Base-by-base conservation (phyloP, 2,329 filamentous ascomycete genomes). In the Polytolypa hystricis region DNA sequence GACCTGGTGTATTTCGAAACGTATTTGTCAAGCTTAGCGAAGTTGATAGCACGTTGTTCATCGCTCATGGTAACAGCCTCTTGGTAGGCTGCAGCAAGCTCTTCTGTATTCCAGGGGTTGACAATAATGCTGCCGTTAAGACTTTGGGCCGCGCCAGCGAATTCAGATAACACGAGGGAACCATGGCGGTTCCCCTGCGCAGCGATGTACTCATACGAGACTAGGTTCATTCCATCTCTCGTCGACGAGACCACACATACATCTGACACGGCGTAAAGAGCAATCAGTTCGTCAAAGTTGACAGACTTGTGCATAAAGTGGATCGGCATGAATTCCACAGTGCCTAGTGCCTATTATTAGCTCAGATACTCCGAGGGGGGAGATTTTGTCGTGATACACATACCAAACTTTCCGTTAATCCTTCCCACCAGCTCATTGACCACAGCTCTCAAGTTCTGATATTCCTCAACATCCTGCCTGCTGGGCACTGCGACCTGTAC, bases 81-180 rank as follows among this genome's bases (percentile, higher is more conserved):
- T 60, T 95, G 83, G 48, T 96, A 87, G 4, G 87, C 84, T 51
- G 86, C 84, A 27, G 89, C 87, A 25, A 96, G 69, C 60, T 96
- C 89, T 55, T 95, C 87, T 0, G 87, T 95, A 58, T 96, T 96
- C 91, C 91, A 98, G 1, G 91, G 91, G 61, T 98, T 98, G 53
- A 96, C 84, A 37, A 96, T 87, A 35, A 96, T 70, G 49, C 84
- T 86, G 42, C 89, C 89, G 48, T 93, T 95, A 40, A 98, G 71
- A 44, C 83, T 91, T 62, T 96, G 91, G 1, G 91, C 89, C 5
- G 91, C 91, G 29, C 91, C 91, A 0, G 91, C 87, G 55, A 98
- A 96, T 58, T 98, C 91, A 32, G 87, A 95, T 20, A 98, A 74
- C 38, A 98, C 87, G 75, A 98, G 81, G 43, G 85, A 81, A 41